Evolutionary conservation across 2,329 filamentous ascomycete species (phyloP).

Genomic region (Cladophialophora bantiana): DNA sequence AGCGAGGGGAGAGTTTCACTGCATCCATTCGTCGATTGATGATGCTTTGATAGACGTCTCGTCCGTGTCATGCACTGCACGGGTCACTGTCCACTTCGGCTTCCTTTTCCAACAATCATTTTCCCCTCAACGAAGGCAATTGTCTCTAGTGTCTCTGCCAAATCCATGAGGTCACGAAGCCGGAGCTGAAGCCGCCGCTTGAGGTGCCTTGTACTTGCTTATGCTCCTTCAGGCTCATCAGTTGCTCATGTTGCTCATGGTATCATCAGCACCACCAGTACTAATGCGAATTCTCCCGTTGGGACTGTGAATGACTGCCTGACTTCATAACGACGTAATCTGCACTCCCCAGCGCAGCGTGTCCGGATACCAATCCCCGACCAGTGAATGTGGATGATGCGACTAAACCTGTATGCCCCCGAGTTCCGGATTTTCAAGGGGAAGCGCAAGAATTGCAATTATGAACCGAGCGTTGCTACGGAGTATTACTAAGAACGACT

Average conservation of each 20-base stretch:
- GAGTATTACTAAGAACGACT: no score
- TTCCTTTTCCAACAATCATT: background rate
- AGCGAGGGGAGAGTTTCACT: slow-evolving; percentile 4
- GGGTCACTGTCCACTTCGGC: slow-evolving; percentile 7
- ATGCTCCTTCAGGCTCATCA: no score
- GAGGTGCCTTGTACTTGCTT: no score
- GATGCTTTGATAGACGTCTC: no score
- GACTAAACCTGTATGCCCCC: background rate
- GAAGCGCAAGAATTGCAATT: no score
- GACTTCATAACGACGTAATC: slow-evolving; percentile 2
- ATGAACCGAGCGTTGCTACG: no score
- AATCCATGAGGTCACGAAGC: background rate
- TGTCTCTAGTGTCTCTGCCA: background rate
- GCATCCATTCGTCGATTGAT: background rate
- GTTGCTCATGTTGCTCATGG: no score
- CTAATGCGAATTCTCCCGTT: background rate
- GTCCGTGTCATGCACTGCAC: no score
- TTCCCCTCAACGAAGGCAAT: no score
- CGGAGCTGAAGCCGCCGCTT: background rate
- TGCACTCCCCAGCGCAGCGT: background rate
- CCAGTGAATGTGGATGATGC: background rate
- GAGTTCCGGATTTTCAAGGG: no score
- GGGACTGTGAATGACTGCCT: background rate
- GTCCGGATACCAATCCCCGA: background rate
- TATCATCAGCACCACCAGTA: no score